A percentile compares a stretch with the other conserved stretches of the same genome.
These are phyloP conservation scores for Plantago ovata DNA, from an alignment of 257 asterid genomes.

Conservation along the genomic window DNA sequence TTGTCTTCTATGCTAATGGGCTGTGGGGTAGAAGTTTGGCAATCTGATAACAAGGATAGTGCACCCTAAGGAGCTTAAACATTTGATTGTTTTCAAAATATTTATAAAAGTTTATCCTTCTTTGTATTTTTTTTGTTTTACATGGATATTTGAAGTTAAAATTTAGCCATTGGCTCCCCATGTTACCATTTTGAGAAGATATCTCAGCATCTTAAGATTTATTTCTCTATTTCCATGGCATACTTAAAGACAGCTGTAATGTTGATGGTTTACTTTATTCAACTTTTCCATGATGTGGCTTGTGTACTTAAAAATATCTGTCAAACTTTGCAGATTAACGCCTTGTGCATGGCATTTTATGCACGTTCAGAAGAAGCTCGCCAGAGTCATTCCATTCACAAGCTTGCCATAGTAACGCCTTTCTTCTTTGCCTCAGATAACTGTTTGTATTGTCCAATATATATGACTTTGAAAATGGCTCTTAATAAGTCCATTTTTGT, in stretches of 20 bases:
- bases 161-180: too few relatives aligned
- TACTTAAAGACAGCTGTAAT: too few relatives aligned
- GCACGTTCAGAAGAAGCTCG: slow-evolving; percentile 98
- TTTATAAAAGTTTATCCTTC: too few relatives aligned
- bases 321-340: slow-evolving; percentile 60
- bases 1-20: slow-evolving; percentile 1
- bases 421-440: slow-evolving; percentile 17
- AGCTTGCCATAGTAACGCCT: slow-evolving; percentile 80
- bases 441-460: slow-evolving; percentile 21
- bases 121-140: too few relatives aligned
- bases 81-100: neutral
- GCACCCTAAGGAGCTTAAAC: slow-evolving; percentile 1
- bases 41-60: neutral
- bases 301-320: too few relatives aligned
- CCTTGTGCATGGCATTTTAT: slow-evolving; percentile 98
- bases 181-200: too few relatives aligned
- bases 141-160: too few relatives aligned
- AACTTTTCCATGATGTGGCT: too few relatives aligned
- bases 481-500: slow-evolving; percentile 12
- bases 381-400: slow-evolving; percentile 93
- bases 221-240: too few relatives aligned
- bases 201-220: too few relatives aligned
- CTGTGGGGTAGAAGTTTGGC: neutral
- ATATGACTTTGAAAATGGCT: slow-evolving; percentile 11
- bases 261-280: too few relatives aligned